Evolutionary conservation across 352 stramenopile species (phyloP), one percentile per base, ranked within the genome.

Genomic region (Phytophthora citrophthora): DNA sequence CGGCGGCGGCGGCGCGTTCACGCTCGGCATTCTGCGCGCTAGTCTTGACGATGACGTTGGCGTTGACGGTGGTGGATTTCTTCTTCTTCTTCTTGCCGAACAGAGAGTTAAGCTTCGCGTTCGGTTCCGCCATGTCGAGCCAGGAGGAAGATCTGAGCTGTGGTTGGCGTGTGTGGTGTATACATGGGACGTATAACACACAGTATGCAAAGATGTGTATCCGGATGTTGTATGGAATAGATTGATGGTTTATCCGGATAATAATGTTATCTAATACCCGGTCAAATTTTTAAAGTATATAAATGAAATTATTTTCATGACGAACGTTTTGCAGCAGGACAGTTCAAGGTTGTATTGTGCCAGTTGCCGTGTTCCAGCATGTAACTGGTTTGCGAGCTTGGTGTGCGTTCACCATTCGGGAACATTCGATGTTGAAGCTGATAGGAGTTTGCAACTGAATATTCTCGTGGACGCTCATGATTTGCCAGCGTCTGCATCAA

Each of bases 31-130:
- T 77, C 54, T 75, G 70, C 24, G 74, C 70, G 44, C 72, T 81
- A 44, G 77, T 83, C 76, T 89, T 91, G 48, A 80, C 82, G 60
- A 90, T 90, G 41, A 86, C 79, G 52, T 90, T 94, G 34, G 85
- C 83, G 57, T 94, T 94, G 51, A 92, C 76, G 41, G 78, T 88
- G 20, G 76, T 89, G 46, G 74, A 86, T 73, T 90, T 91, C 32
- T 79, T 82, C 53, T 91, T 94, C 79, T 94, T 94, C 73, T 89
- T 90, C 78, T 91, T 92, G 71, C 86, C 86, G 64, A 94, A 94
- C 52, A 94, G 69, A 58, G 82, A 92, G 70, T 84, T 90, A 60
- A 94, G 81, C 75, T 94, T 94, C 32, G 72, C 71, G 73, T 77
- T 88, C 61, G 86, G 65, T 55, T 81, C 54, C 44, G 66, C 67